These are phyloP conservation scores for Cordyceps cateniannulata DNA, from an alignment of 2,329 filamentous ascomycete genomes.

Conservation along the genomic window DNA sequence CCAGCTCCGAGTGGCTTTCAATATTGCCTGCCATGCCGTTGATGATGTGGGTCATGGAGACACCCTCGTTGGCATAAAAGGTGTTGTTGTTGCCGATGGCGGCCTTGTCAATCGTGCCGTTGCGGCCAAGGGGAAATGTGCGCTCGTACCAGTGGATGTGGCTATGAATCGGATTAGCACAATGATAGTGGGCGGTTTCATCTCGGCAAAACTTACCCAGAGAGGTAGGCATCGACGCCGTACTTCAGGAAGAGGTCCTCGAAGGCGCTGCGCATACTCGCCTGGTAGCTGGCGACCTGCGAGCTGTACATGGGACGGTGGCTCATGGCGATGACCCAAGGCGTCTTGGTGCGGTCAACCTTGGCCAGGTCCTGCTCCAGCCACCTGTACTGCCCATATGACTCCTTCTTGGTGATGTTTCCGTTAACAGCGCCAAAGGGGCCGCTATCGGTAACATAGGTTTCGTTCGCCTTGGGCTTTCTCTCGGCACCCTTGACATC, in stretches of 20 bases:
- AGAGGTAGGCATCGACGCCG: slow-evolving; percentile 40
- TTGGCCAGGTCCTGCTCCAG: slow-evolving; percentile 36
- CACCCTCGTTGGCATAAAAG: slow-evolving; percentile 39
- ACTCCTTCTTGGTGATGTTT: slow-evolving; percentile 31
- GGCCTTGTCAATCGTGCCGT: slow-evolving; percentile 32
- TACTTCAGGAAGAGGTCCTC: slow-evolving; percentile 37
- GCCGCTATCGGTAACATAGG: slow-evolving; percentile 40
- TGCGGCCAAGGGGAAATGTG: slow-evolving; percentile 16
- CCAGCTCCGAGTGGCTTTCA: slow-evolving; percentile 39
- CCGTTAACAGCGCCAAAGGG: slow-evolving; percentile 40
- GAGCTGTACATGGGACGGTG: slow-evolving; percentile 44
- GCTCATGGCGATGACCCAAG: slow-evolving; percentile 43
- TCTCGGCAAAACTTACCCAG: slow-evolving; percentile 12
- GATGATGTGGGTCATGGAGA: slow-evolving; percentile 42
- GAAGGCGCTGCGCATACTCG: slow-evolving; percentile 37
- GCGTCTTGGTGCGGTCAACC: slow-evolving; percentile 39
- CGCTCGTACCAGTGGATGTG: slow-evolving; percentile 23
- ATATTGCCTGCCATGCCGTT: slow-evolving; percentile 50
- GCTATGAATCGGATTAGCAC: background rate
- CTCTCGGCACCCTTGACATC: slow-evolving; percentile 36
- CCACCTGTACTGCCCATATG: slow-evolving; percentile 42
- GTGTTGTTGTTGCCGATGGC: slow-evolving; percentile 41
- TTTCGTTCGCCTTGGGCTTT: slow-evolving; percentile 33
- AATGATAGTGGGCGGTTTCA: background rate
- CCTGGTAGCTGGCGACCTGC: slow-evolving; percentile 36